Conservation (phyloP, 352 stramenopile species). For the Phytopythium aichiense region DNA sequence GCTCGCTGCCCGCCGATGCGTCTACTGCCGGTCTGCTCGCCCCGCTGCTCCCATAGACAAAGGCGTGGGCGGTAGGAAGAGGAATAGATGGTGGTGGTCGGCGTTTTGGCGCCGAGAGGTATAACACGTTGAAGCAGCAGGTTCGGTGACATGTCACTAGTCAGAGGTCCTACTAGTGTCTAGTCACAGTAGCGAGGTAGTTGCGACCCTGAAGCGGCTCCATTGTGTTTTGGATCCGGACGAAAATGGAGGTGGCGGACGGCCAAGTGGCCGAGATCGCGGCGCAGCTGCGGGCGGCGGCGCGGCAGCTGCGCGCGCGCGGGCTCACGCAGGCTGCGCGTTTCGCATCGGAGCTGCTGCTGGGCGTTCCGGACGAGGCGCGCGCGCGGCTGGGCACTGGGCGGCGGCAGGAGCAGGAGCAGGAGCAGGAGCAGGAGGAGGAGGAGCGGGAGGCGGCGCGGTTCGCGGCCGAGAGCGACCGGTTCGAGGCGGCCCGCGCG, state of each 20-base stretch:
- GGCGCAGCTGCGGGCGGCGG: constrained; percentile 44
- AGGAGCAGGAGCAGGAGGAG: not conserved
- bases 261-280: constrained; percentile 16
- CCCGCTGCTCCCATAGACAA: not conserved
- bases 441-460: constrained; percentile 9
- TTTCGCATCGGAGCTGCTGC: constrained; percentile 71
- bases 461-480: constrained; percentile 24
- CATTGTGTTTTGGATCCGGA: not conserved
- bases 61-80: not conserved
- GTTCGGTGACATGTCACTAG: too few species aligned
- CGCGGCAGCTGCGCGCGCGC: constrained; percentile 43
- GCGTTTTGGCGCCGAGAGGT: not conserved
- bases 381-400: constrained; percentile 7
- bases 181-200: too few species aligned
- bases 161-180: too few species aligned
- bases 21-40: not conserved
- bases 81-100: not conserved
- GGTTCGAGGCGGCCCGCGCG: constrained; percentile 60
- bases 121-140: too few species aligned
- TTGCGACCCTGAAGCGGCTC: too few species aligned
- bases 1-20: constrained; percentile 21
- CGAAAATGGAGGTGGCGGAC: constrained; percentile 1
- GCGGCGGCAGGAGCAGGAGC: not conserved
- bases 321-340: constrained; percentile 65
- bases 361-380: constrained; percentile 50